Conservation (phyloP, 441 rosid genomes). For the Eutrema salsugineum region DNA sequence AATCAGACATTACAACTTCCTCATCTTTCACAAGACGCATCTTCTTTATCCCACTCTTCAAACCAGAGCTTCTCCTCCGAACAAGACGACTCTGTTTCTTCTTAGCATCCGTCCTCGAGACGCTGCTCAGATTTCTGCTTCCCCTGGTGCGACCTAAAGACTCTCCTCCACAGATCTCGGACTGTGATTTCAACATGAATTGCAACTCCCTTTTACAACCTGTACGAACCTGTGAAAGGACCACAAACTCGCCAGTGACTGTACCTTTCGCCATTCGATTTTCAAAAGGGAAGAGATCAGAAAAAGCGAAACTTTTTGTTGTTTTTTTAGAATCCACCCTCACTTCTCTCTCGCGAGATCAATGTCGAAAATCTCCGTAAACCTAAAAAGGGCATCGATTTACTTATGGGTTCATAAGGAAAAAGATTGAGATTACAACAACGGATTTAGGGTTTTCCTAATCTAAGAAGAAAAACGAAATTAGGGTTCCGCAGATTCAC, state of each 20-base stretch:
- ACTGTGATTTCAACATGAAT: constrained; percentile 70
- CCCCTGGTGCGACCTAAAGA: constrained; percentile 75
- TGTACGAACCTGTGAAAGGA: constrained; percentile 55
- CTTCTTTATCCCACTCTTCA: constrained; percentile 27
- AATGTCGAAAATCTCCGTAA: constrained; percentile 4
- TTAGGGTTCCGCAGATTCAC: constrained; percentile 11
- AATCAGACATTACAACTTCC: constrained; percentile 21
- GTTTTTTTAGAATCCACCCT: background rate
- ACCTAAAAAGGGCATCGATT: constrained; percentile 9
- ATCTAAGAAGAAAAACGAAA: background rate
- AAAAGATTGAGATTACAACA: background rate
- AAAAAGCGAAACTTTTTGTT: background rate
- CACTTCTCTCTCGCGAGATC: background rate
- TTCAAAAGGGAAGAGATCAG: background rate
- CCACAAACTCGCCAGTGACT: constrained; percentile 48
- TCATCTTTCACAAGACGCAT: constrained; percentile 25
- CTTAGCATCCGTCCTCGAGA: constrained; percentile 8
- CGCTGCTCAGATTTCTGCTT: constrained; percentile 29
- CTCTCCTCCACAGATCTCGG: constrained; percentile 65
- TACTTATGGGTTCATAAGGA: background rate
- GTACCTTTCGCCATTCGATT: constrained; percentile 76
- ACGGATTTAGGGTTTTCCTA: background rate
- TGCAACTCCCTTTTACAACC: constrained; percentile 85
- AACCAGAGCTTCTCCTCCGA: constrained; percentile 1
- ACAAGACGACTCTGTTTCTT: constrained; percentile 24